Base-by-base conservation (phyloP, 805 yeast genomes). In the Priceomyces haplophilus region DNA sequence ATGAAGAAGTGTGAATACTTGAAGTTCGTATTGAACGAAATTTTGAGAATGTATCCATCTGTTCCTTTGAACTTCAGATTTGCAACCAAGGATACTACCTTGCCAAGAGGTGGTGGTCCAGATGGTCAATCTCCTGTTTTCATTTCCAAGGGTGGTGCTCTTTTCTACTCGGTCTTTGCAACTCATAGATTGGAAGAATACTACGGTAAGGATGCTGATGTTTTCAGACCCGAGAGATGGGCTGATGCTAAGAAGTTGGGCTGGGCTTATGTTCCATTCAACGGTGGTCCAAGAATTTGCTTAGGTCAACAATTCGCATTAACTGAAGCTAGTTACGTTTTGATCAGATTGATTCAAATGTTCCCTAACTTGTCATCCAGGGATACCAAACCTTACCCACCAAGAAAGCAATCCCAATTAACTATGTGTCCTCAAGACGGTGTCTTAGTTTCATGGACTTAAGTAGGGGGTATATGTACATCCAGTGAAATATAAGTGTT, bases 291-390 rank as follows among this genome's bases (percentile, higher is more conserved):
- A 18, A 59, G 82, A 47, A 75, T 76, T 44, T 77, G 82, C 50
- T 62, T 77, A 44, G 82, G 82, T 33, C 80, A 76, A 62, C 80
- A 76, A 56, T 75, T 74, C 58, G 82, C 81, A 2, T 66, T 76
- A 16, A 74, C 79, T 20, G 80, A 76, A 57, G 78, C 79, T n/a
- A 64, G 73, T 17, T 76, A 74, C 54, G 62, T 67, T 13, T 51
- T 69, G 20, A 64, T 64, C 19, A 62, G 78, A 50, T 53, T 74
- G 33, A 47, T 52, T 8, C 64, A 59, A 48, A 42, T 52, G 43
- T 61, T 59, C 46, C 53, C 58, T 13, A 47, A 53, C 32, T 45
- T 61, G 39, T 44, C 34, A 3, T 46, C 47, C 21, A 46, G 52
- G 43, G 54, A 55, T 25, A 41, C 37, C 23, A 38, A 45, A 10